Base-by-base conservation (phyloP, 257 asterid genomes). In the Solanum pinnatisectum region DNA sequence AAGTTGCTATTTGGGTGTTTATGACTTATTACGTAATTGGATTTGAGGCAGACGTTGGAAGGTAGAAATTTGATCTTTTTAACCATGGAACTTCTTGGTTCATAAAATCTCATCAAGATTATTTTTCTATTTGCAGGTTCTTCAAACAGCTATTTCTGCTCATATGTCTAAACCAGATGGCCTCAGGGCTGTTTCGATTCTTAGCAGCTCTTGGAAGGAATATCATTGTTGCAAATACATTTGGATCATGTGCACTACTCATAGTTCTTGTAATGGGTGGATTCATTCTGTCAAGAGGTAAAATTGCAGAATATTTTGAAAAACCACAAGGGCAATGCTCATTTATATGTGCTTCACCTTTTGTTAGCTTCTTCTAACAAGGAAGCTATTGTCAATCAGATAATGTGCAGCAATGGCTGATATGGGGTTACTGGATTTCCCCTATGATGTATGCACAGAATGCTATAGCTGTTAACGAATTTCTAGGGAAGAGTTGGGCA, bases 361-460 rank as follows among this genome's bases (percentile, higher is more conserved):
- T 59, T 59, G 84, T 84, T 83, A 36, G 37, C 68, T 87, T 74
- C 83, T 30, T 65, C 36, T 67, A 87, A 81, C 30, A 42, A n/a
- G 12, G 39, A 46, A 63, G 70, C 44, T 67, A 68, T 85, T 77
- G 23, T 86, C 25, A 30, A 40, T 87, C 92, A 93, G 98, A 90
- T 33, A 70, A 92, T 46, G 89, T 94, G 65, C 92, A 88, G 37
- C 88, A 85, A 44, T 95, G 98, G 97, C 94, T 96, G 96, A 89
- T 94, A 67, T 94, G 98, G 97, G 96, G 98, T 4, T 95, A 94
- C 87, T 95, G 97, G 97, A 10, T 87, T 70, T 95, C 98, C 20
- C 97, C 98, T 30, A 60, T 95, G 95, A 95, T 95, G 98, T 95
- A 95, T 83, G 98, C 91, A 76, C 96, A 94, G 85, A 94, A 93